Percentiles rank a stretch among this genome's conserved stretches.
Evolutionary conservation across 257 asterid species (phyloP).

Genomic region (Cordia subcordata): DNA sequence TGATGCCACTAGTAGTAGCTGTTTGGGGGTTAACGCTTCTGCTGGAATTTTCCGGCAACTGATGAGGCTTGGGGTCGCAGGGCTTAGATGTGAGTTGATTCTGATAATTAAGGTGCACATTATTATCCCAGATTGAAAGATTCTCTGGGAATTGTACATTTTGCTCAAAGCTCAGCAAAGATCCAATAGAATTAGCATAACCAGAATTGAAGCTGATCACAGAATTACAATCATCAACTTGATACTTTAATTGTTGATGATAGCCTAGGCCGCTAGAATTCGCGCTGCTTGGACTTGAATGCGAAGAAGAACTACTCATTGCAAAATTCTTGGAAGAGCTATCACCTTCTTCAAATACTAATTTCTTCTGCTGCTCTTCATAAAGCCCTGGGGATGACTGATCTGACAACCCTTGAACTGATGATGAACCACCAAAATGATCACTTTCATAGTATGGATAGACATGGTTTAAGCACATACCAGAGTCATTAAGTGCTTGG

Average conservation of each 20-base stretch:
- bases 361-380: constrained; percentile 13
- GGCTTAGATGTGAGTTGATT: too few relatives aligned
- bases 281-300: constrained; percentile 78
- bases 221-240: constrained; percentile 51
- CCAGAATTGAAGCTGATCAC: constrained; percentile 51
- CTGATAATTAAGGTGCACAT: constrained; percentile 25
- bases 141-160: constrained; percentile 35
- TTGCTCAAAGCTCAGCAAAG: constrained; percentile 60
- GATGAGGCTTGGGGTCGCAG: too few relatives aligned
- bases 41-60: neutral
- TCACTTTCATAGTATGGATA: constrained; percentile 49
- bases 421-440: constrained; percentile 25
- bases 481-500: constrained; percentile 34
- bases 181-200: constrained; percentile 37
- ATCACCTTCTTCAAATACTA: constrained; percentile 25
- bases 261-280: constrained; percentile 55
- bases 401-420: constrained; percentile 17
- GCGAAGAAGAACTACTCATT: constrained; percentile 50
- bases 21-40: constrained; percentile 20
- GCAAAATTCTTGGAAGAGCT: constrained; percentile 32
- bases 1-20: constrained; percentile 15
- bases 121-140: constrained; percentile 52
- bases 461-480: constrained; percentile 51
- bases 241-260: constrained; percentile 18
- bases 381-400: constrained; percentile 32